Conservation (phyloP, 2,329 filamentous ascomycete genomes). For the Penicillium verrucosum region DNA sequence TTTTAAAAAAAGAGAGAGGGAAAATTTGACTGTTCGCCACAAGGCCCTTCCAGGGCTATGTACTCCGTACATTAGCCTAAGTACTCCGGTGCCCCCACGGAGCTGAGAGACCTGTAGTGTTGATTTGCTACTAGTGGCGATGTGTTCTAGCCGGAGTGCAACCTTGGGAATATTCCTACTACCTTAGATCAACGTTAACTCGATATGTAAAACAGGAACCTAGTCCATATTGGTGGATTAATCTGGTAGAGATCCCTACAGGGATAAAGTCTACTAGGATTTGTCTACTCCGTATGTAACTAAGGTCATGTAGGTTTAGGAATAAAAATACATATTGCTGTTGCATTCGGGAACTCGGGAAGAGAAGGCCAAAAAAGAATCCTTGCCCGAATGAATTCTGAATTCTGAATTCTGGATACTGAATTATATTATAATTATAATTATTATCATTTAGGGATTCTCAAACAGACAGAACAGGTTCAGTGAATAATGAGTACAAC, state of each 20-base stretch:
- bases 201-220: background rate
- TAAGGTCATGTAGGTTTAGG: background rate
- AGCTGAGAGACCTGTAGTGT: background rate
- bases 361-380: background rate
- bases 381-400: background rate
- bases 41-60: background rate
- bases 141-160: constrained; percentile 3
- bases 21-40: background rate
- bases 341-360: constrained; percentile 6
- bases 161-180: background rate
- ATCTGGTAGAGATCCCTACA: constrained; percentile 2
- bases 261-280: background rate
- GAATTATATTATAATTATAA: too few relatives aligned
- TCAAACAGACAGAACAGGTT: background rate
- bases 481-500: background rate
- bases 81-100: background rate
- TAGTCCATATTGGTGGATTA: background rate
- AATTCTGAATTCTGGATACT: too few relatives aligned
- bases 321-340: background rate
- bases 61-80: background rate
- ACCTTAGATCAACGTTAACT: constrained; percentile 5
- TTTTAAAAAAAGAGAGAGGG: background rate
- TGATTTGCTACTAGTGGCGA: constrained; percentile 7
- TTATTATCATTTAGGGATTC: too few relatives aligned
- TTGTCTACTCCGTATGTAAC: background rate